These are phyloP conservation scores for Jimgerdemannia flammicorona DNA, from an alignment of 192 early-diverging fungal species.

Conservation along the genomic window DNA sequence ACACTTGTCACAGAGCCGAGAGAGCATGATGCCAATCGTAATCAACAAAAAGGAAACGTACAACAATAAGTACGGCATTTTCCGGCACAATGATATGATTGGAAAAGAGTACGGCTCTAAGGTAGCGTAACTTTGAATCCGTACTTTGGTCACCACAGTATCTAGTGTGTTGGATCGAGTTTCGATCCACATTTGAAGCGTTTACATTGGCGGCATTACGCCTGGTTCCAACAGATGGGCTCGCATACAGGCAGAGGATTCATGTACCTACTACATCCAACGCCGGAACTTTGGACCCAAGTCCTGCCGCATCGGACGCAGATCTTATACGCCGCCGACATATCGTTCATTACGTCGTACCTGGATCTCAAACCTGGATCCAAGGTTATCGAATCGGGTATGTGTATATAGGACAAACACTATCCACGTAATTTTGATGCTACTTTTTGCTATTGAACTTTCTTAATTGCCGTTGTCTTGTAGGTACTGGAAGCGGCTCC, in stretches of 20 bases:
- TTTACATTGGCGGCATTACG: no score
- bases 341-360: slow-evolving; percentile 80
- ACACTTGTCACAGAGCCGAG: slow-evolving; percentile 50
- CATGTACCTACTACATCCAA: slow-evolving; percentile 84
- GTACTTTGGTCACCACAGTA: neutral
- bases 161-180: no score
- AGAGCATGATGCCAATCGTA: slow-evolving; percentile 61
- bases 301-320: slow-evolving; percentile 93
- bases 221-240: slow-evolving; percentile 38
- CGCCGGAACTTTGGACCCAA: slow-evolving; percentile 95
- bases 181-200: no score
- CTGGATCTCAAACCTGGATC: slow-evolving; percentile 85
- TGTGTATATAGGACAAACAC: neutral
- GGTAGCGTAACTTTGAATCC: slow-evolving; percentile 27
- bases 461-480: neutral
- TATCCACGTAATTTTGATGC: neutral
- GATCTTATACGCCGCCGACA: slow-evolving; percentile 94
- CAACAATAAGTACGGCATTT: slow-evolving; percentile 80
- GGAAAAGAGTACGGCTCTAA: slow-evolving; percentile 84
- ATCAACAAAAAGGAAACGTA: slow-evolving; percentile 57
- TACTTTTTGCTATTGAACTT: neutral
- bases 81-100: slow-evolving; percentile 79
- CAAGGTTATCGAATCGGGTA: slow-evolving; percentile 82
- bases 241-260: slow-evolving; percentile 65
- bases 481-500: slow-evolving; percentile 88